These are phyloP conservation scores for Ruellia speciosa DNA, from an alignment of 305 asterid species.

Conservation along the genomic window DNA sequence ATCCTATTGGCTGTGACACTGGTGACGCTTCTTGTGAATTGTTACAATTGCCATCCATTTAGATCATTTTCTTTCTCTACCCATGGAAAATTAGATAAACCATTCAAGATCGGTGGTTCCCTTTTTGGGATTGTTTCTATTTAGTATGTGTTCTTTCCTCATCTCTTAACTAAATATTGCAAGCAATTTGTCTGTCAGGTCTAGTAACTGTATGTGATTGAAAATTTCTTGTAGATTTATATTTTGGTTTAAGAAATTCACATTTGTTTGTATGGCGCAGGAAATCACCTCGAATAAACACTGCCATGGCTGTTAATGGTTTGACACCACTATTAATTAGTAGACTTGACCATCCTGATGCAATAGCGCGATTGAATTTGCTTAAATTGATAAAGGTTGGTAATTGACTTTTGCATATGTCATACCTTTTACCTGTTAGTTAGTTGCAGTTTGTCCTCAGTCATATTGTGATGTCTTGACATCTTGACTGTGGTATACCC, in stretches of 20 bases:
- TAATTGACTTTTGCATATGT: slow-evolving; percentile 17
- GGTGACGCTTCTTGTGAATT: background rate
- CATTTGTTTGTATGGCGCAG: slow-evolving; percentile 38
- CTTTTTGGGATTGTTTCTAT: background rate
- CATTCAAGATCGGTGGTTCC: background rate
- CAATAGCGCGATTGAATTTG: slow-evolving; percentile 87
- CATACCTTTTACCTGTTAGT: slow-evolving; percentile 12
- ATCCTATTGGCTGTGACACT: background rate
- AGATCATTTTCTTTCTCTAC: background rate
- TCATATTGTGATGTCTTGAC: background rate
- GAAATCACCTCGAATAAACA: slow-evolving; percentile 92
- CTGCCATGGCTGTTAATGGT: slow-evolving; percentile 91
- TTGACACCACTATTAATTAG: slow-evolving; percentile 83
- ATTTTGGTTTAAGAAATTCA: slow-evolving; percentile 8
- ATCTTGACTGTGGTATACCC: too few relatives aligned
- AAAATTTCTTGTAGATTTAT: background rate
- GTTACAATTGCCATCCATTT: background rate
- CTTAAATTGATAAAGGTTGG: slow-evolving; percentile 89
- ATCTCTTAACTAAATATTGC: background rate
- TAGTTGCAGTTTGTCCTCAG: background rate
- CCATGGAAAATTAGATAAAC: background rate
- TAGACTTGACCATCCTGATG: slow-evolving; percentile 91
- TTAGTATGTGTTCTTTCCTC: background rate
- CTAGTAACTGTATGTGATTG: background rate
- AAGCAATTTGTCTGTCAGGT: background rate